Evolutionary conservation across 2,329 filamentous ascomycete genomes (phyloP), one percentile per base, ranked within the genome.

Genomic region (Hypoxylon sp.): DNA sequence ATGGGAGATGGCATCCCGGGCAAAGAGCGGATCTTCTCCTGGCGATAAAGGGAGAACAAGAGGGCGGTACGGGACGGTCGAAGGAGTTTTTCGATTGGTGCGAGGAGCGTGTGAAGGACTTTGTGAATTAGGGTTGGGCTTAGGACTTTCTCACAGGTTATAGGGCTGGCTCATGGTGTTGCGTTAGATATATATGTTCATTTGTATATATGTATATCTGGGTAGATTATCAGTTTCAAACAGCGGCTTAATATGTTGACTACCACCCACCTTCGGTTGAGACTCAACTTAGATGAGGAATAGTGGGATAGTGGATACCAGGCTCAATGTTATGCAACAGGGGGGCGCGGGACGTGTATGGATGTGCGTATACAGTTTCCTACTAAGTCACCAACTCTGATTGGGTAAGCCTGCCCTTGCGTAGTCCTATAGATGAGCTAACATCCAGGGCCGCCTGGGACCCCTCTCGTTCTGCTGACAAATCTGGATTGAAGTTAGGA

Each of bases 1-100:
- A 74, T 44, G 72, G 73, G 1, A 72, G 72, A 50, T 74, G 72
- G 73, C 73, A 74, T 53, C 70, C 70, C 2, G 72, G 67, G 2
- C 73, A 74, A 62, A 65, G 73, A 35, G 62, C 48, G 14, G 72
- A 76, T 27, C 48, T 74, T 10, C 20, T 74, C n/a, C 22, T 67
- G 13, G 66, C 71, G 14, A 54, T 74, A 31, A 64, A 68, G 5
- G 20, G 46, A 1, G 44, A 49, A 13, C 60, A 61, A 0, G 71
- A 73, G 46, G 73, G 71, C 1, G 69, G 74, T 2, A 71, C 68
- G 8, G 72, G 72, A 13, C 31, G 69, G 44, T 71, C 73, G 13
- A 57, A 63, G 2, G 69, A 73, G 27, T 69, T 66, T 50, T 72
- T 63, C 50, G 61, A 74, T 17, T 74, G 72, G 72, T 74, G 72